Percentiles rank a stretch among this genome's conserved stretches.
These are phyloP conservation scores for Meira miltonrushii DNA, from an alignment of 1,284 basidiomycete genomes.

Conservation along the genomic window DNA sequence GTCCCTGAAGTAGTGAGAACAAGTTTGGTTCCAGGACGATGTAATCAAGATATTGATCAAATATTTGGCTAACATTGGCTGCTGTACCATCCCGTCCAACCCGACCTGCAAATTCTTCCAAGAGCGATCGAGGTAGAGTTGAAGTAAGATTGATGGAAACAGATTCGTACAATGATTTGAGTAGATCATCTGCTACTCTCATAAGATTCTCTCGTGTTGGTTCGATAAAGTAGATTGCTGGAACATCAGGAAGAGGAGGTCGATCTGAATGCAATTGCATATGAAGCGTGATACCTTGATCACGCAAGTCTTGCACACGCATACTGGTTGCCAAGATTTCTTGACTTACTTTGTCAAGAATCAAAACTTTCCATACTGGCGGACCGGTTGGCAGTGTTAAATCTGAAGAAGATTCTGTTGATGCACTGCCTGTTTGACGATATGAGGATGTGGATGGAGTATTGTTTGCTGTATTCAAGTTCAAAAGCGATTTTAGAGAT, in stretches of 20 bases:
- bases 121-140: conserved; percentile 73
- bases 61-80: conserved; percentile 56
- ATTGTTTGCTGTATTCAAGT: conserved; percentile 42
- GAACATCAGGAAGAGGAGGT: conserved; percentile 87
- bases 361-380: conserved; percentile 91
- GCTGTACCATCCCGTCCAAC: conserved; percentile 80
- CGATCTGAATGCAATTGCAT: conserved; percentile 90
- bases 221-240: conserved; percentile 92
- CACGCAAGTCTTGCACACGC: conserved; percentile 89
- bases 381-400: conserved; percentile 56
- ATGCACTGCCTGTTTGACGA: conserved; percentile 20
- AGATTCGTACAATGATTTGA: conserved; percentile 81
- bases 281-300: conserved; percentile 93
- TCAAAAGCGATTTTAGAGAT: conserved; percentile 44
- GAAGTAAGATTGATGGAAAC: conserved; percentile 95
- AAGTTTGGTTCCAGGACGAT: conserved; percentile 89
- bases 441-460: conserved; percentile 25
- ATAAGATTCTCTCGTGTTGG: conserved; percentile 81
- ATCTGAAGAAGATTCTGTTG: conserved; percentile 21
- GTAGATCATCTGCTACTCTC: conserved; percentile 62
- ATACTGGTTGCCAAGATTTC: conserved; percentile 92
- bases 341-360: conserved; percentile 90
- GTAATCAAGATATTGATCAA: conserved; percentile 85
- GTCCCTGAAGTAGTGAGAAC: conserved; percentile 74
- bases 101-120: conserved; percentile 87